These are phyloP conservation scores for Xylaria castorea DNA, from an alignment of 495 filamentous ascomycete species.

Conservation along the genomic window DNA sequence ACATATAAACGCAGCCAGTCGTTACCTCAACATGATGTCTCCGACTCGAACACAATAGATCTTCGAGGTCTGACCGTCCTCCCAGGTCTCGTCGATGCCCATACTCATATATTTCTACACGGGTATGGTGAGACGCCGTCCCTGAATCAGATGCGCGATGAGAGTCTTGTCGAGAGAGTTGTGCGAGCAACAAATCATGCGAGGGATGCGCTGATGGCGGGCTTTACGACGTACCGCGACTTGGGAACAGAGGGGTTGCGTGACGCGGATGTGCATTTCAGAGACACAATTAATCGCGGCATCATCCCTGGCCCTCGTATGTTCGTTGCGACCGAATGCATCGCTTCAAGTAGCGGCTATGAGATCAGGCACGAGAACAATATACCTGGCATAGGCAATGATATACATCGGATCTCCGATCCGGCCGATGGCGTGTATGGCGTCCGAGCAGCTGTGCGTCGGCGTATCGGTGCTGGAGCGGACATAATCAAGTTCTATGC, in stretches of 20 bases:
- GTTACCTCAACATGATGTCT: slow-evolving; percentile 26
- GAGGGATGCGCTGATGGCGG: slow-evolving; percentile 56
- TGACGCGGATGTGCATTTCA: slow-evolving; percentile 51
- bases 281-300: slow-evolving; percentile 57
- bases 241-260: slow-evolving; percentile 58
- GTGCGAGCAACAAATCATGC: slow-evolving; percentile 60
- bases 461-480: slow-evolving; percentile 56
- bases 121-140: slow-evolving; percentile 50
- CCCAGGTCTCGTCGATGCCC: slow-evolving; percentile 60
- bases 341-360: slow-evolving; percentile 57
- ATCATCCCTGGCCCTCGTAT: slow-evolving; percentile 59
- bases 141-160: slow-evolving; percentile 57
- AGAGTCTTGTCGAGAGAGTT: slow-evolving; percentile 55
- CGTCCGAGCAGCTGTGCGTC: slow-evolving; percentile 53
- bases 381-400: slow-evolving; percentile 34
- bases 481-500: slow-evolving; percentile 63
- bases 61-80: slow-evolving; percentile 54
- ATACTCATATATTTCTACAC: slow-evolving; percentile 62
- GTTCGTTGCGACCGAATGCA: slow-evolving; percentile 57
- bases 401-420: slow-evolving; percentile 50
- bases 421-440: slow-evolving; percentile 52
- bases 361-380: slow-evolving; percentile 55
- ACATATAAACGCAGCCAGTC: slow-evolving; percentile 40
- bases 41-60: slow-evolving; percentile 45
- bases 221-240: slow-evolving; percentile 63